Evolutionary conservation across 2,329 filamentous ascomycete genomes (phyloP).

Genomic region (Aspergillus puulaauensis): DNA sequence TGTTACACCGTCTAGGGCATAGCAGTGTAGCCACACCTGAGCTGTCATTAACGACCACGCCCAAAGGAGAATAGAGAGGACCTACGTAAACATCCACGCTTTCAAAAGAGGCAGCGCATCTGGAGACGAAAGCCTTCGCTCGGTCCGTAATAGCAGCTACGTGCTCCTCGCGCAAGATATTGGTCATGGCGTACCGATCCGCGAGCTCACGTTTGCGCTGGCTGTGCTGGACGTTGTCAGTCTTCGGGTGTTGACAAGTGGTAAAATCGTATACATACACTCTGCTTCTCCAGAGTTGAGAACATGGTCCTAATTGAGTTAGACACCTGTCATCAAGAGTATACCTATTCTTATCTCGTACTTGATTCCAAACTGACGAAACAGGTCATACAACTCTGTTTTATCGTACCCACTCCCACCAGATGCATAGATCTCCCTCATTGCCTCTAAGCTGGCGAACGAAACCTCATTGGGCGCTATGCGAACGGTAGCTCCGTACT

Average conservation of each 20-base stretch:
- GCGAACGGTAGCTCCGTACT: constrained; percentile 29
- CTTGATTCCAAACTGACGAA: constrained; percentile 33
- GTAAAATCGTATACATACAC: neutral
- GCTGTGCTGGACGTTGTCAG: constrained; percentile 52
- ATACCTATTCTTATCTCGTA: neutral
- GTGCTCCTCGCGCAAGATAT: constrained; percentile 58
- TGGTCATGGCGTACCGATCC: constrained; percentile 68
- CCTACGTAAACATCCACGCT: constrained; percentile 63
- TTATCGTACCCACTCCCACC: constrained; percentile 40
- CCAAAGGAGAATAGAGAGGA: neutral
- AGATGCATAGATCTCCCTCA: constrained; percentile 33
- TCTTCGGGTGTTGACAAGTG: neutral
- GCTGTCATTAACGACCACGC: neutral
- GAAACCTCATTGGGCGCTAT: constrained; percentile 32
- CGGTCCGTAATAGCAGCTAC: constrained; percentile 59
- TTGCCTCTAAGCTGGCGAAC: constrained; percentile 27
- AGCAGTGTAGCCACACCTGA: constrained; percentile 57
- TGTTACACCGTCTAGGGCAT: constrained; percentile 68
- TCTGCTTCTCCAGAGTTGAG: constrained; percentile 17
- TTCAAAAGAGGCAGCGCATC: constrained; percentile 48
- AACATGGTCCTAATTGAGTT: constrained; percentile 15
- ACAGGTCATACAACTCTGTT: constrained; percentile 36
- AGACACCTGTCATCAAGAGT: neutral
- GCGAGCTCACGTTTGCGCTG: constrained; percentile 63
- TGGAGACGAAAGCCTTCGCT: constrained; percentile 55